A percentile compares a stretch with the other conserved stretches of the same genome.
These are phyloP conservation scores for Citrus reticulata DNA, from an alignment of 345 rosid genomes.

Conservation along the genomic window DNA sequence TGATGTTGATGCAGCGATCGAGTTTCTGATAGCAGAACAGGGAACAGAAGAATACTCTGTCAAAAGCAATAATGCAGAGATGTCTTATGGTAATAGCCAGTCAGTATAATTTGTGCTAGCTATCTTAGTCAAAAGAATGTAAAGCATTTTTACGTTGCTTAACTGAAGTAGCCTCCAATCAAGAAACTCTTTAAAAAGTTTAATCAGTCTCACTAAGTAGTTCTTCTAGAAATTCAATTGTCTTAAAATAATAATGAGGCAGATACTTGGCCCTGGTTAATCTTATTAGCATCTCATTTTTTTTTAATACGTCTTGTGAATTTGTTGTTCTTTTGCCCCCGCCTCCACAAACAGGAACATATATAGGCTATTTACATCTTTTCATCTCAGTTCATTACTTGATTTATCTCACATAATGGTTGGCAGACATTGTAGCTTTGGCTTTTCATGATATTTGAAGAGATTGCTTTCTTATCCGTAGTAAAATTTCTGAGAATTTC, in stretches of 20 bases:
- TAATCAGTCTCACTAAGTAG: not conserved
- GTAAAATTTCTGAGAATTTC: constrained; percentile 13
- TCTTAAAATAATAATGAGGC: not conserved
- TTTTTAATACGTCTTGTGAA: not conserved
- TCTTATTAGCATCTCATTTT: not conserved
- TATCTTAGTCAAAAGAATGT: not conserved
- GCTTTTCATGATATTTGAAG: constrained; percentile 9
- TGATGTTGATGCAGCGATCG: constrained; percentile 81
- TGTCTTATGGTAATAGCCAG: constrained; percentile 52
- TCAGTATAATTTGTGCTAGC: constrained; percentile 24
- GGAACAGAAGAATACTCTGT: constrained; percentile 32
- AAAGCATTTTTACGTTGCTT: not conserved
- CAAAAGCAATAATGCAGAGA: constrained; percentile 34
- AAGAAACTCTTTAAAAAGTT: not conserved
- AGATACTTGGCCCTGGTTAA: not conserved
- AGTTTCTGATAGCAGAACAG: constrained; percentile 71
- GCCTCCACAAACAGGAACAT: not conserved
- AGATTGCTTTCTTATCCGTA: constrained; percentile 6
- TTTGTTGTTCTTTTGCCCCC: not conserved
- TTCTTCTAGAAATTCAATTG: not conserved
- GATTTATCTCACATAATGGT: not conserved
- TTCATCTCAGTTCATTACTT: not conserved
- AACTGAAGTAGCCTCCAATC: not conserved
- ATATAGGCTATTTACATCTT: not conserved
- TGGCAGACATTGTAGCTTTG: not conserved